Conservation (phyloP, 176 grass and related monocot species). For the Olyra latifolia region DNA sequence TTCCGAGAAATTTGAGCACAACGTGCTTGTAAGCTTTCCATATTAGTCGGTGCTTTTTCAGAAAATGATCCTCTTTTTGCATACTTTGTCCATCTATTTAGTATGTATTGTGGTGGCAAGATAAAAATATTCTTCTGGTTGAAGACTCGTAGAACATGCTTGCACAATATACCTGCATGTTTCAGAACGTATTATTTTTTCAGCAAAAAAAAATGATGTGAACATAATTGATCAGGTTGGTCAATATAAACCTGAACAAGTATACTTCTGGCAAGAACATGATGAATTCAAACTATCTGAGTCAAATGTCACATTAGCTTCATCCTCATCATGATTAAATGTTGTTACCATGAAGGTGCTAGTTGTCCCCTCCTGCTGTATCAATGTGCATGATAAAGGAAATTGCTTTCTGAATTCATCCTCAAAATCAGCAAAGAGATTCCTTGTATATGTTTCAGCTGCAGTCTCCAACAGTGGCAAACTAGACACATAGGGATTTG, state of each 20-base stretch:
- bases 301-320: constrained; percentile 38
- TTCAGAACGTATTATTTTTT: too few relatives aligned
- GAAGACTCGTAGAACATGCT: constrained; percentile 4
- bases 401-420: constrained; percentile 48
- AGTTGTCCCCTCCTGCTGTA: constrained; percentile 28
- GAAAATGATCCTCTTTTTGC: background rate
- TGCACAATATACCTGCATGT: constrained; percentile 30
- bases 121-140: constrained; percentile 5
- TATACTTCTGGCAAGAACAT: constrained; percentile 59
- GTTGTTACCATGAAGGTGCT: constrained; percentile 34
- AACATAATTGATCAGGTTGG: too few relatives aligned
- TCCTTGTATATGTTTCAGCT: constrained; percentile 46
- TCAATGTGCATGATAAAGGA: constrained; percentile 36
- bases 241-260: background rate
- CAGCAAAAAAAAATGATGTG: too few relatives aligned
- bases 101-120: constrained; percentile 19
- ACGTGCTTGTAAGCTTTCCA: too few relatives aligned
- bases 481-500: constrained; percentile 30
- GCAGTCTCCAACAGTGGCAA: constrained; percentile 48
- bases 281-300: constrained; percentile 22
- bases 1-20: too few relatives aligned
- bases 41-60: too few relatives aligned
- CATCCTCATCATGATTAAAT: constrained; percentile 12
- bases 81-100: constrained; percentile 26
- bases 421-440: constrained; percentile 57